Conservation (phyloP, 1,284 basidiomycete species). For the Apiotrichum laibachii region DNA sequence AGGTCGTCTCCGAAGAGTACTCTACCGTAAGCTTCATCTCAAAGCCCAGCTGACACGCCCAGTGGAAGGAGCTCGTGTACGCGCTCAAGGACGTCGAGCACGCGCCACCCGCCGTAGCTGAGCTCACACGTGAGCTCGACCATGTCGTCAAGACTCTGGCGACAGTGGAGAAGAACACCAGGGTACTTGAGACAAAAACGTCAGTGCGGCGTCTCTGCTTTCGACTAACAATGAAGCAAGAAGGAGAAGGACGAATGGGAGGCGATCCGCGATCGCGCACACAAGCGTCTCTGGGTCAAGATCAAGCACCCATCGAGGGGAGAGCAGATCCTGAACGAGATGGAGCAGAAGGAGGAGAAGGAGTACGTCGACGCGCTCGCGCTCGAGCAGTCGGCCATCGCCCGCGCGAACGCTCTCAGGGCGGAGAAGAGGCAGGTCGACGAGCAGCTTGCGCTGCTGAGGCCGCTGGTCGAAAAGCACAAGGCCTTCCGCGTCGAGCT, state of each 20-base stretch:
- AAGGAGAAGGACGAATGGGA: constrained; percentile 25
- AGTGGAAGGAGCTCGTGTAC: too few relatives aligned
- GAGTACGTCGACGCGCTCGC: constrained; percentile 25
- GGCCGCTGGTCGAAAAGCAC: constrained; percentile 8
- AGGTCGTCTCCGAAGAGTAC: too few relatives aligned
- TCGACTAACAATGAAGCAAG: background rate
- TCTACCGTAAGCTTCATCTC: too few relatives aligned
- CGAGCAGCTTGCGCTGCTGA: constrained; percentile 1
- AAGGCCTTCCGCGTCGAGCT: constrained; percentile 8
- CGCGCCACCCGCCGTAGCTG: too few relatives aligned
- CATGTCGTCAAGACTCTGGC: too few relatives aligned
- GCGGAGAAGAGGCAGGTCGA: constrained; percentile 7
- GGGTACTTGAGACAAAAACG: too few relatives aligned
- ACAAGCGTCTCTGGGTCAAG: constrained; percentile 23
- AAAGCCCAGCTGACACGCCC: too few relatives aligned
- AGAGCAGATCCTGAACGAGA: constrained; percentile 12
- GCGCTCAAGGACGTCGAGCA: too few relatives aligned
- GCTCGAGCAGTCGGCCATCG: constrained; percentile 18
- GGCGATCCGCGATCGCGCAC: constrained; percentile 22
- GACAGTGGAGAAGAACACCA: too few relatives aligned
- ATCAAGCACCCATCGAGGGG: constrained; percentile 16
- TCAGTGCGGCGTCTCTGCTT: too few relatives aligned
- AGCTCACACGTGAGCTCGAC: too few relatives aligned
- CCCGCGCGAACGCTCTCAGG: constrained; percentile 22
- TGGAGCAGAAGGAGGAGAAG: constrained; percentile 26